A percentile compares a stretch with the other conserved stretches of the same genome.
Evolutionary conservation across 2,329 filamentous ascomycete species (phyloP).

Genomic region (Teratosphaeria epicoccoides): DNA sequence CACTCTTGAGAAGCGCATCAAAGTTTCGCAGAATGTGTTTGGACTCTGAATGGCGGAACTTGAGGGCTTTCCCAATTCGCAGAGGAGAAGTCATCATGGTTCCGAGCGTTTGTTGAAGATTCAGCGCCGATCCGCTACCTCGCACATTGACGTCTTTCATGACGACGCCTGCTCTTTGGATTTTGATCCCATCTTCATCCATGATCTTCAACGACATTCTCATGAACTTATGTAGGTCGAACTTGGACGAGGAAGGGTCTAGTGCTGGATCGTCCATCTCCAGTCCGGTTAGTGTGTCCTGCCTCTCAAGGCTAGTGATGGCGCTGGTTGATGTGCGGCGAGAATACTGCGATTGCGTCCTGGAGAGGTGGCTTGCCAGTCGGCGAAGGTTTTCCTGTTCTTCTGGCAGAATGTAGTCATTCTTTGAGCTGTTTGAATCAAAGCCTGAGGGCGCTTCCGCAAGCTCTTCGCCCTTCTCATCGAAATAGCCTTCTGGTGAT

Average conservation of each 20-base stretch:
- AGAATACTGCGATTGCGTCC: slow-evolving; percentile 14
- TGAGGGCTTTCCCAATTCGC: slow-evolving; percentile 46
- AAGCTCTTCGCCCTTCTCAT: slow-evolving; percentile 18
- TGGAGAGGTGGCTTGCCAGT: slow-evolving; percentile 12
- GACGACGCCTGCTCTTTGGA: slow-evolving; percentile 47
- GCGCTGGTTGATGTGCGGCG: slow-evolving; percentile 6
- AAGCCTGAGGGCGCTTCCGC: slow-evolving; percentile 13
- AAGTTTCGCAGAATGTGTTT: slow-evolving; percentile 48
- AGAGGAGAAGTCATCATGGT: slow-evolving; percentile 50
- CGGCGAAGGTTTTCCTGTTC: slow-evolving; percentile 7
- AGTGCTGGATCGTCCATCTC: slow-evolving; percentile 38
- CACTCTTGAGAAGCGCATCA: slow-evolving; percentile 42
- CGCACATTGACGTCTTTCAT: slow-evolving; percentile 57
- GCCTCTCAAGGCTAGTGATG: slow-evolving; percentile 13
- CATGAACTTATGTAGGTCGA: slow-evolving; percentile 45
- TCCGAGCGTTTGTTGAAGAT: slow-evolving; percentile 57
- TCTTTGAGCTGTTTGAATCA: slow-evolving; percentile 5
- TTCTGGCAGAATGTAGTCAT: slow-evolving; percentile 10
- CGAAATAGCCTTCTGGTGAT: slow-evolving; percentile 12
- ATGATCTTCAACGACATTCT: slow-evolving; percentile 40
- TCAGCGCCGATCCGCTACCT: slow-evolving; percentile 55
- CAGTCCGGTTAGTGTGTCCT: slow-evolving; percentile 27
- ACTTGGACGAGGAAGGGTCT: slow-evolving; percentile 42
- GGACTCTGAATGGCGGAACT: slow-evolving; percentile 35
- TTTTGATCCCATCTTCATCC: slow-evolving; percentile 45